phyloP scores from a whole-genome alignment of 2,329 filamentous ascomycete species.

The Chalaropsis ovoidea region DNA sequence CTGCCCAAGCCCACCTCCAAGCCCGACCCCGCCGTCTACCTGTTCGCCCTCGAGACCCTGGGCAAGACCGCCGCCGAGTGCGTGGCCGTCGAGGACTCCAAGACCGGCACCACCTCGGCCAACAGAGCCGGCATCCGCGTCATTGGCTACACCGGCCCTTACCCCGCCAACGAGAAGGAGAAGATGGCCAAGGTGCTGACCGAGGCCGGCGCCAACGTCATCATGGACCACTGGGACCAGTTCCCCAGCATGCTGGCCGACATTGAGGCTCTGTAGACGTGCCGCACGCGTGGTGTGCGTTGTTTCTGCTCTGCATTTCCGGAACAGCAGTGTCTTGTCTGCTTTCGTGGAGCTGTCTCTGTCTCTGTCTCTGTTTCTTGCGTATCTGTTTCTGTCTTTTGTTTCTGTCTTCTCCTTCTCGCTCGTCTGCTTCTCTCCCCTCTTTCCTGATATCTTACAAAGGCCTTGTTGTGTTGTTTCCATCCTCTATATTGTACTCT shows the following conservation, averaged over 20 bases:
- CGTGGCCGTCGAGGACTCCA: conserved; percentile 80
- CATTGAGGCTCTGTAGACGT: conserved; percentile 34
- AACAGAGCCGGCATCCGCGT: conserved; percentile 68
- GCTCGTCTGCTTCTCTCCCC: background rate
- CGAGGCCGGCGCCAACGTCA: conserved; percentile 51
- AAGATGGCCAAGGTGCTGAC: conserved; percentile 54
- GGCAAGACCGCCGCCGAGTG: conserved; percentile 61
- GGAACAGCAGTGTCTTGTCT: too few relatives aligned
- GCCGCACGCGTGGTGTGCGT: background rate
- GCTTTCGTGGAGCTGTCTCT: too few relatives aligned
- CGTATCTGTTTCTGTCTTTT: background rate
- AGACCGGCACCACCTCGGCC: conserved; percentile 65
- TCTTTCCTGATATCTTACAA: background rate
- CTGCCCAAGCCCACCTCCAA: conserved; percentile 74
- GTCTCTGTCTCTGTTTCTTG: background rate
- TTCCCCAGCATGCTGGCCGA: conserved; percentile 41
- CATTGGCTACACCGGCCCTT: conserved; percentile 78
- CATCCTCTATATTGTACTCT: background rate
- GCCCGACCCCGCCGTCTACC: conserved; percentile 82
- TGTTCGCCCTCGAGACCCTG: conserved; percentile 63
- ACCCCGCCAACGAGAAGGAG: conserved; percentile 49
- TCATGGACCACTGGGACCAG: conserved; percentile 53
- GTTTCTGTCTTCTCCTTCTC: background rate
- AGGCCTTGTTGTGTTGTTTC: background rate
- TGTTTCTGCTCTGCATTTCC: too few relatives aligned